Conservation (phyloP, 2,329 filamentous ascomycete genomes). For the Colletotrichum sansevieriae region DNA sequence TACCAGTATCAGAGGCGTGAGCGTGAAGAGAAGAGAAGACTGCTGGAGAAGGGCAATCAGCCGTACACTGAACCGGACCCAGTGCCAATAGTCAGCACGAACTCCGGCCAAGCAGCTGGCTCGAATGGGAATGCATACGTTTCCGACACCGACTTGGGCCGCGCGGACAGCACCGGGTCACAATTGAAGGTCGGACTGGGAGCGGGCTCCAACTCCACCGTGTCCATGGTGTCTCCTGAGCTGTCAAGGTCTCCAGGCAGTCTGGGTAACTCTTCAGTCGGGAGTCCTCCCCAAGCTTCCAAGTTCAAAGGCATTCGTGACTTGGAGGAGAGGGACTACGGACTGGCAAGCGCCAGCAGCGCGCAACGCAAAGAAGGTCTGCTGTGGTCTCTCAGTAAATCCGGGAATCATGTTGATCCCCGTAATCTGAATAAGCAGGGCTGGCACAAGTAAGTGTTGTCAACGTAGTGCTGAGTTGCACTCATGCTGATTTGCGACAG, state of each 20-base stretch:
- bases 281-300: conserved; percentile 65
- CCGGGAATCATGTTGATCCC: conserved; percentile 94
- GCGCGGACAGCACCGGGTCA: conserved; percentile 81
- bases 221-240: conserved; percentile 53
- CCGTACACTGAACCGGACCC: conserved; percentile 78
- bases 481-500: conserved; percentile 58
- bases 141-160: conserved; percentile 77
- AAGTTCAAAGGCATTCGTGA: conserved; percentile 95
- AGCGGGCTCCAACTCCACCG: conserved; percentile 55
- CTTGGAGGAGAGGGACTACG: conserved; percentile 84
- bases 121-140: conserved; percentile 63
- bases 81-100: conserved; percentile 56
- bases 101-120: conserved; percentile 47
- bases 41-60: conserved; percentile 88
- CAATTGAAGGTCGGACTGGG: conserved; percentile 69
- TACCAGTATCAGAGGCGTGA: conserved; percentile 97
- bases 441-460: conserved; percentile 89
- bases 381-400: conserved; percentile 92
- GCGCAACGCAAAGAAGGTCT: conserved; percentile 92
- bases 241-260: conserved; percentile 71
- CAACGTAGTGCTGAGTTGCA: background rate
- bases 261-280: conserved; percentile 58
- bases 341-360: conserved; percentile 62
- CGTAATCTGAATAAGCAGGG: conserved; percentile 96
- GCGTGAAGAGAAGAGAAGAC: conserved; percentile 91